These are phyloP conservation scores for Alternaria infectoria DNA, from an alignment of 2,329 filamentous ascomycete species.

Conservation along the genomic window DNA sequence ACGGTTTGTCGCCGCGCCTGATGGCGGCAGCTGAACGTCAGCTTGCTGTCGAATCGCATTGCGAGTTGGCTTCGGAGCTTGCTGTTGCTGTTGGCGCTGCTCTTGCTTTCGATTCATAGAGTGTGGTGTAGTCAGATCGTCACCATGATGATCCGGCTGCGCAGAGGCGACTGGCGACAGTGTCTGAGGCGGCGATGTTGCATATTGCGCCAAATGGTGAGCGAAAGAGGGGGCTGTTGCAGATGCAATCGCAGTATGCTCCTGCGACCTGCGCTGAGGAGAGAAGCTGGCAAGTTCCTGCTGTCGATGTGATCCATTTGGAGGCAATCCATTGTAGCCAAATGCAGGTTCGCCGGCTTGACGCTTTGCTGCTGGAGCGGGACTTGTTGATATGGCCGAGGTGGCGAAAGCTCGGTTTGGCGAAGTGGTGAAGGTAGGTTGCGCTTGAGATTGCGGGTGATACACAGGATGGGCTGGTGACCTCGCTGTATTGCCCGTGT, in stretches of 20 bases:
- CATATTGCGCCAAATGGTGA: not conserved
- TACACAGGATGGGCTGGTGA: not conserved
- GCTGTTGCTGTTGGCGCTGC: not conserved
- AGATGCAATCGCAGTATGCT: not conserved
- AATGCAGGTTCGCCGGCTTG: not conserved
- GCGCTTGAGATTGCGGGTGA: not conserved
- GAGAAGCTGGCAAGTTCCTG: no score
- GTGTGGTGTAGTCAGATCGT: no score
- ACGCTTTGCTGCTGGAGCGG: not conserved
- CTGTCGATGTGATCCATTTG: not conserved
- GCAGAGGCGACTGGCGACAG: not conserved
- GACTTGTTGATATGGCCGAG: not conserved
- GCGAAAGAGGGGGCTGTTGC: not conserved
- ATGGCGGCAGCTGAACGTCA: not conserved
- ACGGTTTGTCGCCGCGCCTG: not conserved
- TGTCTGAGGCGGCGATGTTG: not conserved
- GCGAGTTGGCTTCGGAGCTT: fast-evolving
- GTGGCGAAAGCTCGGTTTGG: fast-evolving
- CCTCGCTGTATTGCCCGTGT: not conserved
- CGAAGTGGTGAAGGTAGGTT: not conserved
- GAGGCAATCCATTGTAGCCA: not conserved
- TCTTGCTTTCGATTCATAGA: not conserved
- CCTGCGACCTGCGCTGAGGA: not conserved
- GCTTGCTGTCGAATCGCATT: not conserved
- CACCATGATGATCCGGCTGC: no score